Base-by-base conservation (phyloP, 768 basidiomycete genomes). In the Pulveroboletus sp. region DNA sequence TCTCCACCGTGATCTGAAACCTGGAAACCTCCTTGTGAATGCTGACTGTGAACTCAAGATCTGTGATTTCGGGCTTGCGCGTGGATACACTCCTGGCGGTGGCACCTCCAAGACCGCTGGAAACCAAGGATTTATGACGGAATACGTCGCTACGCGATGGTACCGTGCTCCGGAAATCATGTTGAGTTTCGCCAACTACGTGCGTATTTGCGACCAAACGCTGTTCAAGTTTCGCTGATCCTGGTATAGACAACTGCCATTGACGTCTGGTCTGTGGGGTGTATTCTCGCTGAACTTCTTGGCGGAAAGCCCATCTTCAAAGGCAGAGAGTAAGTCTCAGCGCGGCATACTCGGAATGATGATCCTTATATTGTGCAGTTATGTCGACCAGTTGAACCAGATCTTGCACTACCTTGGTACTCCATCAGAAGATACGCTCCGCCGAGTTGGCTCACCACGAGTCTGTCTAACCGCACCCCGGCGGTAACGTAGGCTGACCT, bases 111-210 rank as follows among this genome's bases (percentile, higher is more conserved):
- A 77, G 55, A 77, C 84, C 1, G 82, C 86, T 19, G 84, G 85
- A 32, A 88, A 89, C 61, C 87, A 87, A 61, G 95, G 95, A 0
- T 97, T 98, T 72, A 97, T 98, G 95, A 98, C 97, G 0, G 97
- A 98, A 72, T 98, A 95, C 67, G 89, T 98, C 27, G 95, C 95
- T n/a, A 99, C 95, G 8, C 79, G 95, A 48, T 98, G 95, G 95
- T 99, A 99, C 67, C 78, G 95, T 31, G 95, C 95, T 19, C 95
- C 97, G 0, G 97, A 99, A 72, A 99, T 98, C 70, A 99, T 98
- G 97, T 67, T 98, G 59, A 94, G 91, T 73, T 95, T 93, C 59
- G 90, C 90, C 19, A 93, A 93, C 72, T 93, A 93, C 62, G 93
- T 93, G 57, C 67, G 88, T 73, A 6, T 13, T 24, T 36, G 6